phyloP scores from a whole-genome alignment of 2,329 filamentous ascomycete genomes.

The Plectosphaerella plurivora region DNA sequence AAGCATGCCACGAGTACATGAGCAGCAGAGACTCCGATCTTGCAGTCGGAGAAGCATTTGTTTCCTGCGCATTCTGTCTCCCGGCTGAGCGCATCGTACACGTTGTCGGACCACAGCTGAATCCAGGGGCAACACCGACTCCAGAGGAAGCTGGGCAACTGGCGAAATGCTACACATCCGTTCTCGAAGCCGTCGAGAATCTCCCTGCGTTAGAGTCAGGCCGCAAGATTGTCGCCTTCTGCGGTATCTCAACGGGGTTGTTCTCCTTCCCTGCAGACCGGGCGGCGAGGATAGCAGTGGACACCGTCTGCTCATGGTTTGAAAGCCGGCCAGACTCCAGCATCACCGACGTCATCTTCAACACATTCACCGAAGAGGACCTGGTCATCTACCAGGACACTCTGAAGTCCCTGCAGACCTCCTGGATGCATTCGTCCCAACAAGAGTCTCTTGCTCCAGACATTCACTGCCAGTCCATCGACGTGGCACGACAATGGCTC shows the following conservation, averaged over 20 bases:
- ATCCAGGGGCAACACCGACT: conserved; percentile 14
- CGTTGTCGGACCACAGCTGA: conserved; percentile 26
- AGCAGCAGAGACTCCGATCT: conserved; percentile 15
- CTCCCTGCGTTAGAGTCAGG: conserved; percentile 15
- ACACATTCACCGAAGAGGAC: conserved; percentile 23
- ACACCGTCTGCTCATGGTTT: conserved; percentile 20
- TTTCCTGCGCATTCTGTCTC: conserved; percentile 21
- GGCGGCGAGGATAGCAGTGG: conserved; percentile 22
- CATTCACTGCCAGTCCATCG: conserved; percentile 4
- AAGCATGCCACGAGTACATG: conserved; percentile 22
- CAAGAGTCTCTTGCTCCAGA: not conserved
- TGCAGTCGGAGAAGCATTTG: conserved; percentile 18
- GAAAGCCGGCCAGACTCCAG: conserved; percentile 15
- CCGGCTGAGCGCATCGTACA: conserved; percentile 24
- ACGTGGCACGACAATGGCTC: conserved; percentile 17
- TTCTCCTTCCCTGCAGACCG: conserved; percentile 24
- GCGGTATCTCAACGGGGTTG: conserved; percentile 28
- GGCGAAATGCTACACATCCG: conserved; percentile 21
- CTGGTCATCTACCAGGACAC: conserved; percentile 8
- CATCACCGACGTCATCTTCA: conserved; percentile 25
- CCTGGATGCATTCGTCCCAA: not conserved
- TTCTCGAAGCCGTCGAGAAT: conserved; percentile 20
- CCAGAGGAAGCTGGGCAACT: conserved; percentile 15
- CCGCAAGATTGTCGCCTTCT: conserved; percentile 23
- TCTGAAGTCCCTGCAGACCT: not conserved